Base-by-base conservation (phyloP, 345 rosid species). In the Citrus medica region DNA sequence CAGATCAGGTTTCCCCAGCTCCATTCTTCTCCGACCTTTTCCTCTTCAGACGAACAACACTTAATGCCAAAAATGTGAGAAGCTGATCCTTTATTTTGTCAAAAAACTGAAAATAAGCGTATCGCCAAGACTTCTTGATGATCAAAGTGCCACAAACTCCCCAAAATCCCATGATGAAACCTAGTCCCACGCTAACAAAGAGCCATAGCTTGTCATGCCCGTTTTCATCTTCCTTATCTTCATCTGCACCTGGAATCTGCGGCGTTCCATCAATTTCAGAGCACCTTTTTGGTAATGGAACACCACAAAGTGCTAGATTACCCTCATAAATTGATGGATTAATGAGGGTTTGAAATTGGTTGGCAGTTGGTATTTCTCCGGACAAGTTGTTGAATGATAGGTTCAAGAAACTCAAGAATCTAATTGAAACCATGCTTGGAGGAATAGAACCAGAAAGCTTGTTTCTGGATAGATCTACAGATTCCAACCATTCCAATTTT, bases 221-320 rank as follows among this genome's bases (percentile, higher is more conserved):
- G 32, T 13, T 70, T 21, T 46, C 55, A 9, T 64, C 74, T 38
- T 35, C 76, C 3, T 42, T 13, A 12, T 75, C 46, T 19, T 37
- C 67, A 33, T 71, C 67, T 17, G 19, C 71, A 25, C n/a, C 67
- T 32, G 74, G 33, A 56, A 5, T 9, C 10, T 17, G 37, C 17
- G 42, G 1, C 2, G 46, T 4, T 59, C 51, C 46, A 28, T 51
- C 70, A 24, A 37, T 59, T 8, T 24, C 62, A 1, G 53, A 25
- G 62, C 75, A 81, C 19, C 24, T 38, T 10, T 3, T 81, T 16
- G 59, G 53, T 9, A 76, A 25, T 16, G 82, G 82, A 25, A 1
- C 30, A 21, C 84, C 84, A 40, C 87, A 82, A 17, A 85, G 82
- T 21, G 67, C 77, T 0, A 1, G 79, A 60, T 85, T 85, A 7